Percentiles rank a stretch among this genome's conserved stretches.
Conservation (phyloP, 305 asterid species). For the Fraxinus albicans region DNA sequence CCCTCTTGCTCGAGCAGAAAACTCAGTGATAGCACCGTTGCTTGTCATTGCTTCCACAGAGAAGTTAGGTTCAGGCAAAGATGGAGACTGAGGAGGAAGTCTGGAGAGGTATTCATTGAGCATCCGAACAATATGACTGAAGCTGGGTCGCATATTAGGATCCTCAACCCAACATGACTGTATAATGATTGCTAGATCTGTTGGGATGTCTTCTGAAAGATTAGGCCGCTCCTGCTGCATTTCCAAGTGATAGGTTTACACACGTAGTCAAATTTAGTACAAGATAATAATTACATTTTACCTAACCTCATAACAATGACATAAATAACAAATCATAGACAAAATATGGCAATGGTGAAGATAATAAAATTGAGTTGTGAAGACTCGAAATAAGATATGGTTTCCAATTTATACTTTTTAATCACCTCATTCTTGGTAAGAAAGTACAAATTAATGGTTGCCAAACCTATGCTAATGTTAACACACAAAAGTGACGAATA, state of each 20-base stretch:
- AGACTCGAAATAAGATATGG: background rate
- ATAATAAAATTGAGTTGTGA: background rate
- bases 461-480: background rate
- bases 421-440: background rate
- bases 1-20: conserved; percentile 75
- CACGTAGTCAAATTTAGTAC: background rate
- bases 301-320: background rate
- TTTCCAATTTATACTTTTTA: background rate
- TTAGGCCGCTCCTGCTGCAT: conserved; percentile 90
- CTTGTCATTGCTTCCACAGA: conserved; percentile 42
- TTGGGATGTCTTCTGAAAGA: conserved; percentile 61
- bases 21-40: conserved; percentile 60
- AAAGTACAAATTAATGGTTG: background rate
- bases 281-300: background rate
- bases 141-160: conserved; percentile 87
- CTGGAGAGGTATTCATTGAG: conserved; percentile 65
- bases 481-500: background rate
- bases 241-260: background rate
- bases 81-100: conserved; percentile 44
- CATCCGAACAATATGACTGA: conserved; percentile 82
- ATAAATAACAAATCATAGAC: conserved; percentile 6
- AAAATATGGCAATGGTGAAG: background rate
- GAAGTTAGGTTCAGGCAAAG: conserved; percentile 40
- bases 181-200: conserved; percentile 70
- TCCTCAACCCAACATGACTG: conserved; percentile 99